phyloP scores from a whole-genome alignment of 2,329 filamentous ascomycete species.

The Aureobasidium namibiae region DNA sequence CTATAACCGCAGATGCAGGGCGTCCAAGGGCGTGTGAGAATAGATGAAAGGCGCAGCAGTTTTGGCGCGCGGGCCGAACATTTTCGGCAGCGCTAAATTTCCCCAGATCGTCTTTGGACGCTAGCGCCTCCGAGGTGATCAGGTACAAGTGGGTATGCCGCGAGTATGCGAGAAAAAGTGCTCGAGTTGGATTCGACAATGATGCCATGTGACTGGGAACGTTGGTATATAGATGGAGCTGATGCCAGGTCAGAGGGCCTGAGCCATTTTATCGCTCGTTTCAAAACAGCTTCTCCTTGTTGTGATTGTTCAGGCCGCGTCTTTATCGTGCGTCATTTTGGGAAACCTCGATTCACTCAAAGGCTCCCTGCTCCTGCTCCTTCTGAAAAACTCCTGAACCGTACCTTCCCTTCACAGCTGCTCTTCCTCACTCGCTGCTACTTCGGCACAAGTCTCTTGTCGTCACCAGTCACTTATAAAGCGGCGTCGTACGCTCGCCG shows the following conservation, averaged over 20 bases:
- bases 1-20: not conserved
- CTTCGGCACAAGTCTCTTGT: not conserved
- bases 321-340: not conserved
- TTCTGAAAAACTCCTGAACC: not conserved
- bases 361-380: not conserved
- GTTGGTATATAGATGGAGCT: slow-evolving; percentile 4
- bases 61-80: slow-evolving; percentile 3
- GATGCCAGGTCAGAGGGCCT: slow-evolving; percentile 2
- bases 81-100: slow-evolving; percentile 10
- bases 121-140: slow-evolving; percentile 1
- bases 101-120: slow-evolving; percentile 8
- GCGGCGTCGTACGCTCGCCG: not conserved
- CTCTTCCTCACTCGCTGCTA: not conserved
- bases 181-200: not conserved
- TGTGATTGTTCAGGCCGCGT: not conserved
- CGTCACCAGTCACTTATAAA: not conserved
- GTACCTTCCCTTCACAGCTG: not conserved
- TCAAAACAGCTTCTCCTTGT: not conserved
- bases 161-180: slow-evolving; percentile 10
- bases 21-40: not conserved
- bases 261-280: slow-evolving; percentile 9
- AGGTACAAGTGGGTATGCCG: slow-evolving; percentile 12
- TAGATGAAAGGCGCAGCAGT: slow-evolving; percentile 7
- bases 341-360: not conserved
- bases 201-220: slow-evolving; percentile 12